Evolutionary conservation across 495 filamentous ascomycete genomes (phyloP), one percentile per base, ranked within the genome.

Genomic region (Penicillium ochrochloron): DNA sequence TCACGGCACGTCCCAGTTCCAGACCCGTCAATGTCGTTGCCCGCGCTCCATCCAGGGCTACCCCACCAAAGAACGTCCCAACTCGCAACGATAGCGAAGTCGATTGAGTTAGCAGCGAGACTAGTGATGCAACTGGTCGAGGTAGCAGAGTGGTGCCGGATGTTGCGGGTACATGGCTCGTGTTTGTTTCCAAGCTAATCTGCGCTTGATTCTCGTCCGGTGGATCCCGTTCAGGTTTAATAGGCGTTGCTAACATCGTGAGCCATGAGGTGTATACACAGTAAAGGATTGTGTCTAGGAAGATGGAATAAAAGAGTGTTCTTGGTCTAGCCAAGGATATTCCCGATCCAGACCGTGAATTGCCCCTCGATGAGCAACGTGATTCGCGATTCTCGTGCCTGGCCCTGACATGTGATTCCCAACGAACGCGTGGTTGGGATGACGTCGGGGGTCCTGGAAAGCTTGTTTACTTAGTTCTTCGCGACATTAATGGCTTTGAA

Each of bases 61-160:
- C 82, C 5, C 86, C 85, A 2, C 89, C 86, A 19, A 93, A 80
- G 52, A 88, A 81, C 0, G 86, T 87, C 7, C 89, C 86, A n/a
- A 92, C 68, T n/a, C 89, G 86, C 39, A 94, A 78, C 14, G 86
- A 88, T 21, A 92, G 80, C 8, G 88, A 87, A 3, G 89, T 88
- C 0, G 89, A 90, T 63, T 88, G 84, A 5, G 90, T 86, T 25
- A 89, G 78, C 29, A 92, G 68, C 60, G 89, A 91, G 52, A 94
- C 85, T n/a, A 87, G 76, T 29, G 83, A 89, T 15, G 91, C 90
- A 21, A 92, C 76, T 11, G 88, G 84, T 15, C 80, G 69, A 11
- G 90, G 90, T 0, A 94, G 83, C 5, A 94, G 83, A 1, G 90
- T 90, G 27, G 78, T 73, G 31, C 86, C 85, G 12, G 81, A 72